Base-by-base conservation (phyloP, 2,329 filamentous ascomycete genomes). In the Talaromyces piceae region DNA sequence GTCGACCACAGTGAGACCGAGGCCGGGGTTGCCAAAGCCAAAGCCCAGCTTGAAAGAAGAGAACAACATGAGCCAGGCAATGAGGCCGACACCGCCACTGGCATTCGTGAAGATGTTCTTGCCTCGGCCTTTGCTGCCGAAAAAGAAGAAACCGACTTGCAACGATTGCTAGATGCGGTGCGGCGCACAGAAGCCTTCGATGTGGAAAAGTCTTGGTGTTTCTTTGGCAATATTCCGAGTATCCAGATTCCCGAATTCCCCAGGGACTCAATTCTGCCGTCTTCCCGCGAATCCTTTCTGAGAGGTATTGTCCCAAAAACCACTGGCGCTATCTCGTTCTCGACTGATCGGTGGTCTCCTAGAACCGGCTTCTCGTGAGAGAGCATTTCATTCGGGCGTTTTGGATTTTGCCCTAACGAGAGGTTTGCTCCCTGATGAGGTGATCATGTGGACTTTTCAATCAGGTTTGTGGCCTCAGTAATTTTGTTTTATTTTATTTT, bases 371-470 rank as follows among this genome's bases (percentile, higher is more conserved):
- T 70, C 73, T 33, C 76, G 84, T 46, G 72, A 80, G 50, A 78
- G 82, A 57, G 73, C 79, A 31, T 78, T 89, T 49, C 67, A 81
- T 22, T 82, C 80, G 18, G 85, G 86, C 1, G 69, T 86, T 51
- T 74, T 83, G 1, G 75, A 79, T 50, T 76, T 79, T 41, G 70
- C 84, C 12, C 68, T 79, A 13, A 61, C 64, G 4, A 70, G 70
- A 33, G 63, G 67, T 11, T 56, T 62, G 3, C 63, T 89, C 11
- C 81, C 86, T 0, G 80, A 87, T 54, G 77, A 84, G 50, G 61
- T 89, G 1, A 75, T 88, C 46, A 59, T 77, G 13, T 91, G 87
- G 86, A 71, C 88, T 3, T 64, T 73, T 30, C 56, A 63, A 37
- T 62, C 65, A 47, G 57, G 71, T 71, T 44, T 25, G 60, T 60